A percentile compares a stretch with the other conserved stretches of the same genome.
These are phyloP conservation scores for Biscutella laevigata DNA, from an alignment of 441 rosid genomes.

Conservation along the genomic window DNA sequence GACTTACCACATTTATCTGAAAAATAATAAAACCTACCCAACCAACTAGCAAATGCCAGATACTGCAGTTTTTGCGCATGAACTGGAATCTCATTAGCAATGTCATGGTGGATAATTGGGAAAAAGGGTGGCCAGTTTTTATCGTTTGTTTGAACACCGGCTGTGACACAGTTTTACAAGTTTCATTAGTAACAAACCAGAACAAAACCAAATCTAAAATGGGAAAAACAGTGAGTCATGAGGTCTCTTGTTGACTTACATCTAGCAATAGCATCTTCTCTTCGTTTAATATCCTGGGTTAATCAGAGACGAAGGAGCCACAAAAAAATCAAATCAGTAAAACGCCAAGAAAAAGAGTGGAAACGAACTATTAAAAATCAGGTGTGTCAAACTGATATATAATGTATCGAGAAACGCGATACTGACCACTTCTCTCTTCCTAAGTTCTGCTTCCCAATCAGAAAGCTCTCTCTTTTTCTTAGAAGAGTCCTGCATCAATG, in stretches of 20 bases:
- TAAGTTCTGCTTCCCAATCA: conserved; percentile 83
- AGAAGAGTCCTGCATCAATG: conserved; percentile 51
- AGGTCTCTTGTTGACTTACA: conserved; percentile 32
- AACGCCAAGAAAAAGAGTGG: background rate
- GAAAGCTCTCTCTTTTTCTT: conserved; percentile 69
- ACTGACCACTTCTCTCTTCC: conserved; percentile 70
- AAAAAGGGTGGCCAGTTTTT: conserved; percentile 92
- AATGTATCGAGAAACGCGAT: background rate
- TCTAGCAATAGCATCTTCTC: conserved; percentile 70
- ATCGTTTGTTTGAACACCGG: conserved; percentile 53
- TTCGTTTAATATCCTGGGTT: conserved; percentile 66
- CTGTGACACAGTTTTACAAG: conserved; percentile 32
- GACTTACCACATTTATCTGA: background rate
- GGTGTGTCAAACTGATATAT: background rate
- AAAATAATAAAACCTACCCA: conserved; percentile 37
- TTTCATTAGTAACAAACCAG: conserved; percentile 9
- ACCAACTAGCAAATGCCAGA: conserved; percentile 92
- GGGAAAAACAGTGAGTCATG: background rate
- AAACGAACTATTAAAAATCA: background rate
- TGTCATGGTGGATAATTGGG: conserved; percentile 92
- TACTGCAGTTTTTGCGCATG: conserved; percentile 85
- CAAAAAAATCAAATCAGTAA: background rate
- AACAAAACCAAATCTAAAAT: background rate
- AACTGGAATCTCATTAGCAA: conserved; percentile 88
- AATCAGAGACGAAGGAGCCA: background rate